A percentile compares a stretch with the other conserved stretches of the same genome.
These are phyloP conservation scores for Macrophomina pseudophaseolina DNA, from an alignment of 2,329 filamentous ascomycete species.

Conservation along the genomic window DNA sequence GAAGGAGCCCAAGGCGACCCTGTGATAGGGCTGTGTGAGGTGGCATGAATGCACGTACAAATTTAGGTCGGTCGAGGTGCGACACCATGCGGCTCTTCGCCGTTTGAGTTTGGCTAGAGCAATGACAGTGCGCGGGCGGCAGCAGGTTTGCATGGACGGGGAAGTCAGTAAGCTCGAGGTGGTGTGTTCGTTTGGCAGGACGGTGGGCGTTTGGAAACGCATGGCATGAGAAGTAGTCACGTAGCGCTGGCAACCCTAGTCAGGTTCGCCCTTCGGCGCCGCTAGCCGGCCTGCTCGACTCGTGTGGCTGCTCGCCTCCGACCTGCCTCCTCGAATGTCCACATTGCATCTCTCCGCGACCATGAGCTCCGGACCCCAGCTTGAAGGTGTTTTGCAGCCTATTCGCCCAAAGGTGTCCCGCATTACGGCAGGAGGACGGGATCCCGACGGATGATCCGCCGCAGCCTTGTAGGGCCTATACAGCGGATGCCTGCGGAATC, in stretches of 20 bases:
- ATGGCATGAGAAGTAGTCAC: slow-evolving; percentile 6
- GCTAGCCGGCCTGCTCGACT: slow-evolving; percentile 1
- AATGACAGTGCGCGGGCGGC: not conserved
- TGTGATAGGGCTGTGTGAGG: not conserved
- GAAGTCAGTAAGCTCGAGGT: not conserved
- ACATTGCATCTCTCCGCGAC: not conserved
- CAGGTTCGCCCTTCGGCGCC: not conserved
- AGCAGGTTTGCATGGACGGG: not conserved
- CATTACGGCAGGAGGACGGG: not conserved
- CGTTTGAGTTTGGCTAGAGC: not conserved
- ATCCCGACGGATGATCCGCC: not conserved
- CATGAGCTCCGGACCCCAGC: not conserved
- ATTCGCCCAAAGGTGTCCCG: not conserved
- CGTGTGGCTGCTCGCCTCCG: not conserved
- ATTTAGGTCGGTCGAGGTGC: not conserved
- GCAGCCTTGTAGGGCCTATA: slow-evolving; percentile 4
- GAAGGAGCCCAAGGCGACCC: not conserved
- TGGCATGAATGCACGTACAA: not conserved
- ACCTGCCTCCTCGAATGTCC: not conserved
- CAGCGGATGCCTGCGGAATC: slow-evolving; percentile 14
- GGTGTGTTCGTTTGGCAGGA: not conserved
- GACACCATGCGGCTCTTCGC: not conserved
- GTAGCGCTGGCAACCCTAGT: not conserved
- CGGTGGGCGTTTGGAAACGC: not conserved
- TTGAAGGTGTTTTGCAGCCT: not conserved